Base-by-base conservation (phyloP, 2,329 filamentous ascomycete species). In the Colletotrichum cordylinicola region DNA sequence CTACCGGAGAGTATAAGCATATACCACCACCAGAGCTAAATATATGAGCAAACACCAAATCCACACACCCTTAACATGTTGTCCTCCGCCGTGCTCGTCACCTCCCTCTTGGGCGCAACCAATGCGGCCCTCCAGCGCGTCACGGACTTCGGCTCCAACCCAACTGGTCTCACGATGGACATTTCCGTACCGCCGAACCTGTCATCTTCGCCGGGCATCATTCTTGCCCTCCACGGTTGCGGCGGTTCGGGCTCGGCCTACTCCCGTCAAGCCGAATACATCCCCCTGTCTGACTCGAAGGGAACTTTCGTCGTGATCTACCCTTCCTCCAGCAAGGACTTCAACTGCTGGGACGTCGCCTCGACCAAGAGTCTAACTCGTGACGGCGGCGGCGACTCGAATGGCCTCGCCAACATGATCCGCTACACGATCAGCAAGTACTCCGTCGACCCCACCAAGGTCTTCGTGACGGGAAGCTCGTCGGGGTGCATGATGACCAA, bases 281-380 rank as follows among this genome's bases (percentile, higher is more conserved):
- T 72, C 8, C n/a, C 77, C 3, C 56, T 58, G 24, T 86, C 88
- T 4, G 88, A 89, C 58, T 78, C 81, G 21, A 83, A 87, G 64
- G 86, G 87, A 21, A 74, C 31, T 10, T 90, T 88, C 81, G 88
- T 91, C 65, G 62, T 81, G 21, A 81, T 83, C 67, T 84, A 82
- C 65, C 82, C 83, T 3, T 70, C 65, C 55, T 80, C 76, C 43
- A 80, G 64, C 58, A 78, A 71, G 31, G 78, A 76, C 67, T 79
- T 37, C 67, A 80, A 79, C 74, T 91, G 89, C 80, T 91, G 88
- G 88, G 89, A 91, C 77, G 88, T 90, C 8, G 85, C 85, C 16
- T 87, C 84, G 21, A 79, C 83, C 6, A 67, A 64, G n/a, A 84
- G 86, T 2, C 82, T 90, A 1, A 86, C 84, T 3, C 88, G 88